A percentile compares a stretch with the other conserved stretches of the same genome.
These are phyloP conservation scores for Cladorrhinum samala DNA, from an alignment of 495 filamentous ascomycete species.

Conservation along the genomic window DNA sequence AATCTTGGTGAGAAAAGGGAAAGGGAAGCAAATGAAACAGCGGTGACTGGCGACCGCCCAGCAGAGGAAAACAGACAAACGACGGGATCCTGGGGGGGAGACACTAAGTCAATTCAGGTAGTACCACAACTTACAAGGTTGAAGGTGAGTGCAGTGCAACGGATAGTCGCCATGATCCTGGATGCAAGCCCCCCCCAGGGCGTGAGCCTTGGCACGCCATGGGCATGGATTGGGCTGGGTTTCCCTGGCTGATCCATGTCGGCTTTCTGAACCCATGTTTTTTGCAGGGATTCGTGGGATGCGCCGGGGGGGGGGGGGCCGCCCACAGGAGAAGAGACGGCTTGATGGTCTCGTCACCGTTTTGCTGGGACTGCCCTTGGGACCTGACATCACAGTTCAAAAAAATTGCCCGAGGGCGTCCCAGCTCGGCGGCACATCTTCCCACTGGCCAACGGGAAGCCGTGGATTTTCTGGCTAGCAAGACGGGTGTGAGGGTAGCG, in stretches of 20 bases:
- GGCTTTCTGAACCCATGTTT: conserved; percentile 12
- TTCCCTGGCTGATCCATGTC: conserved; percentile 14
- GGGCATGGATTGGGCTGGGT: conserved; percentile 13
- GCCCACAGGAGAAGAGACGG: conserved; percentile 9
- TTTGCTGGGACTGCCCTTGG: conserved; percentile 16
- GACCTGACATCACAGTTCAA: conserved; percentile 1
- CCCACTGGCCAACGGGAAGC: background rate
- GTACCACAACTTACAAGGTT: conserved; percentile 16
- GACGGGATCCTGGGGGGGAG: conserved; percentile 18
- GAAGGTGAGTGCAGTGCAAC: conserved; percentile 19
- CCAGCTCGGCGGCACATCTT: background rate
- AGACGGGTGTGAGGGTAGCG: too few species aligned
- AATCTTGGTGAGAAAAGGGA: conserved; percentile 13
- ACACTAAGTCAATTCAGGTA: conserved; percentile 28
- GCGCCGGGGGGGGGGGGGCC: background rate
- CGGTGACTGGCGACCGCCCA: conserved; percentile 26
- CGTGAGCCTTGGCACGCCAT: conserved; percentile 13
- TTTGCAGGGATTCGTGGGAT: conserved; percentile 16
- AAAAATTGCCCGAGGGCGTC: background rate
- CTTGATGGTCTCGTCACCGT: conserved; percentile 17
- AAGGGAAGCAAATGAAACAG: conserved; percentile 23
- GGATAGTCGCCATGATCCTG: conserved; percentile 13
- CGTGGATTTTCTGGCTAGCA: too few species aligned
- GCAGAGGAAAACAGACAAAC: conserved; percentile 16
- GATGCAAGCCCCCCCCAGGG: conserved; percentile 7